Evolutionary conservation across 352 stramenopile species (phyloP), one percentile per base, ranked within the genome.

Genomic region (Stephanocyclus meneghinianus): DNA sequence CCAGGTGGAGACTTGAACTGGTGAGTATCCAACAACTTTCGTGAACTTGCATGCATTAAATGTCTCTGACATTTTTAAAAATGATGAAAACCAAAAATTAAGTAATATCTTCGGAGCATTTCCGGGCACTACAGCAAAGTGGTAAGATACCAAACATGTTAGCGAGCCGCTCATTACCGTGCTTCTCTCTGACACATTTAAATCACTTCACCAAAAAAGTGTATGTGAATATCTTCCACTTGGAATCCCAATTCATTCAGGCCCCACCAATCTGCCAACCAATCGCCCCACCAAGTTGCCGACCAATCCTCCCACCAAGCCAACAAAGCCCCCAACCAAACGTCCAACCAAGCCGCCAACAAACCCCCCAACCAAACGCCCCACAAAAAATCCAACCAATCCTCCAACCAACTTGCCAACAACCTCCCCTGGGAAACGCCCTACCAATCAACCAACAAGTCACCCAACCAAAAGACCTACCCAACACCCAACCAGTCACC

Each of bases 151-250:
- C 21, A 26, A 26, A 26, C 21, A 26, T 26, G 21, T 26, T 26
- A 26, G 21, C 1, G 21, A 26, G 21, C 21, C 21, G 21, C 21
- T 26, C 21, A 26, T 26, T 26, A 26, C 21, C 21, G 1, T 26
- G 21, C 21, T 26, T 26, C 21, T 26, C 21, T 26, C 21, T 26
- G 21, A 26, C 21, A 26, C 21, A 26, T 26, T 26, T 26, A 26
- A 26, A 26, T 26, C 21, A 26, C 21, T 26, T 26, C 21, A 26
- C 21, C 21, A 26, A 26, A 26, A 26, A 26, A 59, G 51, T 13
- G n/a, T 59, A 11, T 59, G 51, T 59, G 51, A 59, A 35, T 10
- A 59, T 59, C 51, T 35, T 59, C 16, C 13, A 5, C 51, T 59
- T 21, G n/a, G n/a, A 4, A 59, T 59, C 51, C 16, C 51, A 7